phyloP scores from a whole-genome alignment of 2,329 filamentous ascomycete genomes.

The Purpureocillium lavendulum region DNA sequence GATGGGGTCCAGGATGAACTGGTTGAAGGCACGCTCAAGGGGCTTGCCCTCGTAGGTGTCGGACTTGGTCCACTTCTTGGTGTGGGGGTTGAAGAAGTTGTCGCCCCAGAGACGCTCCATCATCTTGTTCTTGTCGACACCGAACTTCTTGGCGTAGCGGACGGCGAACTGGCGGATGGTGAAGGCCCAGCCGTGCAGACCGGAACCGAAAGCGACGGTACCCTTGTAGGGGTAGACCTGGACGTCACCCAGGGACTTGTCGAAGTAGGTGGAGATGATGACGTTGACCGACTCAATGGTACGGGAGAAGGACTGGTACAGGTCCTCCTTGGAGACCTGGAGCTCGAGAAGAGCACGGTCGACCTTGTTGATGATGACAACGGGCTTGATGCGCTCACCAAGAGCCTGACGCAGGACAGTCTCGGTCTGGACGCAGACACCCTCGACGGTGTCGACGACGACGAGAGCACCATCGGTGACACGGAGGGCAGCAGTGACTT shows the following conservation, averaged over 20 bases:
- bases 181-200: constrained; percentile 99
- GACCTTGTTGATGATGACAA: constrained; percentile 99
- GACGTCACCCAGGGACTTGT: constrained; percentile 94
- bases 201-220: constrained; percentile 97
- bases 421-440: constrained; percentile 99
- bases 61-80: constrained; percentile 99
- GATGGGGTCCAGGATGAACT: constrained; percentile 99
- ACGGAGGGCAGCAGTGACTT: constrained; percentile 98
- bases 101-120: constrained; percentile 99
- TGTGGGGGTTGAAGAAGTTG: constrained; percentile 99
- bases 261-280: constrained; percentile 97
- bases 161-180: constrained; percentile 95
- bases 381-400: constrained; percentile 99
- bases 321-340: constrained; percentile 96
- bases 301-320: constrained; percentile 99
- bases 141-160: constrained; percentile 99
- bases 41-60: constrained; percentile 74
- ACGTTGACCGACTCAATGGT: constrained; percentile 99
- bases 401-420: constrained; percentile 98
- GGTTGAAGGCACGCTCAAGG: constrained; percentile 98
- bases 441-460: constrained; percentile 98
- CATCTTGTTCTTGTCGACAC: constrained; percentile 99
- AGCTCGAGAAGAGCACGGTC: constrained; percentile 98
- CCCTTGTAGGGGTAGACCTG: constrained; percentile 98
- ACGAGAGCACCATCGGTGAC: constrained; percentile 99